Conservation (phyloP, 2,329 filamentous ascomycete species). For the Cladosporium sp. region DNA sequence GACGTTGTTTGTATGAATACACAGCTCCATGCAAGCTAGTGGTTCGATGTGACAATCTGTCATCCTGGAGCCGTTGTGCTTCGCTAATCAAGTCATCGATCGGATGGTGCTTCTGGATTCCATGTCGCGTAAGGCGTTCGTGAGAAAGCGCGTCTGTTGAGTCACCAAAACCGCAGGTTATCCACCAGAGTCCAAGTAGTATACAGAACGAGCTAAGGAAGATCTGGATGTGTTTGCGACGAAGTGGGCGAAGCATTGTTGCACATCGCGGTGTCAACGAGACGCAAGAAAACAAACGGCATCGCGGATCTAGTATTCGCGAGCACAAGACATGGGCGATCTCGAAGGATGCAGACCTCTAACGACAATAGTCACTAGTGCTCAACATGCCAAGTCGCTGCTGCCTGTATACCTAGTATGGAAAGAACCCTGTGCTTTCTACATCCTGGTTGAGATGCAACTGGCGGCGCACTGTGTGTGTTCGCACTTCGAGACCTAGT, state of each 20-base stretch:
- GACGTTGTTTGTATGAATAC: constrained; percentile 34
- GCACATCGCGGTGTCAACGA: neutral
- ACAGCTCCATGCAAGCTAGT: neutral
- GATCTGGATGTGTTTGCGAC: neutral
- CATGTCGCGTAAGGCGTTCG: neutral
- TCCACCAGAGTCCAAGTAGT: neutral
- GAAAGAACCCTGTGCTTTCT: no score
- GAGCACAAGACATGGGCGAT: neutral
- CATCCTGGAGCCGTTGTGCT: neutral
- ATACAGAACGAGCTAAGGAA: neutral
- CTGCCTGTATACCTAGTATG: neutral
- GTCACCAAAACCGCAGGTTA: neutral
- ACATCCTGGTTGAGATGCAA: no score
- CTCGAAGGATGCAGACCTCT: neutral
- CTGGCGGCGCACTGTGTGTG: no score
- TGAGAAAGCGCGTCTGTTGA: neutral
- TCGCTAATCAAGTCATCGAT: constrained; percentile 3
- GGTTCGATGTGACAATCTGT: neutral
- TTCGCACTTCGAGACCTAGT: no score
- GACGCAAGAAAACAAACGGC: neutral
- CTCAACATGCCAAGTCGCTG: neutral
- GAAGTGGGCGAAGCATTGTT: neutral
- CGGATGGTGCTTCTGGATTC: neutral
- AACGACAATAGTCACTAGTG: neutral
- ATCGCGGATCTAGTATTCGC: neutral